Evolutionary conservation across 257 asterid genomes (phyloP).

Genomic region (Nicotiana paniculata): DNA sequence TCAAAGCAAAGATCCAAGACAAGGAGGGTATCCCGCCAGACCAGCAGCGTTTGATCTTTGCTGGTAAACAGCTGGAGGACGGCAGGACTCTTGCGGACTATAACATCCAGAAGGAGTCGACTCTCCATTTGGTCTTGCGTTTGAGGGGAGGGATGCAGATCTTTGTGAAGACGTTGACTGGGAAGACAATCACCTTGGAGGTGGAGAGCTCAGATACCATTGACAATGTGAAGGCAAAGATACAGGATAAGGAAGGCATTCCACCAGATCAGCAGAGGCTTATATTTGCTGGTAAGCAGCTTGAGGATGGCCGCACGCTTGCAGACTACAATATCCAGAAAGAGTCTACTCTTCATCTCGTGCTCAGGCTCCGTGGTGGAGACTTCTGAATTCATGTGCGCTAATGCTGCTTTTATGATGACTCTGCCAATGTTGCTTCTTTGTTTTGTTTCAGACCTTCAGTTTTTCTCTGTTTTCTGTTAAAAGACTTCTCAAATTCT

Average conservation of each 20-base stretch:
- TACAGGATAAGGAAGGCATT: constrained; percentile 1
- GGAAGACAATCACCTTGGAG: neutral
- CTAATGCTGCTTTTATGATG: neutral
- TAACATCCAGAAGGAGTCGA: neutral
- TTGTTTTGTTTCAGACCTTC: neutral
- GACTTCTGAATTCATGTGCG: neutral
- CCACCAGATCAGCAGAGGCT: constrained; percentile 8
- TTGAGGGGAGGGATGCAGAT: constrained; percentile 4
- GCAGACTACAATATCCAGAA: constrained; percentile 4
- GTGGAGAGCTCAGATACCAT: neutral
- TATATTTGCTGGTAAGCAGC: neutral
- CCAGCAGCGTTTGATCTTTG: neutral
- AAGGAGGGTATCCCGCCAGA: neutral
- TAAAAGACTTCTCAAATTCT: neutral
- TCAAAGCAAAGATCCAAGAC: neutral
- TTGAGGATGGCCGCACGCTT: constrained; percentile 2
- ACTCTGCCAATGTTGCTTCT: neutral
- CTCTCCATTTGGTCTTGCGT: neutral
- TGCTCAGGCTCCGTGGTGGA: constrained; percentile 3
- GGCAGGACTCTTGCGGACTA: neutral
- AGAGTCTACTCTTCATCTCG: constrained; percentile 2
- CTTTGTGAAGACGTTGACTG: neutral
- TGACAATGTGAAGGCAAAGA: constrained; percentile 3
- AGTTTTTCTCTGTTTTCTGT: neutral
- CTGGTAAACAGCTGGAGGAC: neutral